Percentiles rank a stretch among this genome's conserved stretches.
These are phyloP conservation scores for Graphium sp. DNA, from an alignment of 2,329 filamentous ascomycete species.

Conservation along the genomic window DNA sequence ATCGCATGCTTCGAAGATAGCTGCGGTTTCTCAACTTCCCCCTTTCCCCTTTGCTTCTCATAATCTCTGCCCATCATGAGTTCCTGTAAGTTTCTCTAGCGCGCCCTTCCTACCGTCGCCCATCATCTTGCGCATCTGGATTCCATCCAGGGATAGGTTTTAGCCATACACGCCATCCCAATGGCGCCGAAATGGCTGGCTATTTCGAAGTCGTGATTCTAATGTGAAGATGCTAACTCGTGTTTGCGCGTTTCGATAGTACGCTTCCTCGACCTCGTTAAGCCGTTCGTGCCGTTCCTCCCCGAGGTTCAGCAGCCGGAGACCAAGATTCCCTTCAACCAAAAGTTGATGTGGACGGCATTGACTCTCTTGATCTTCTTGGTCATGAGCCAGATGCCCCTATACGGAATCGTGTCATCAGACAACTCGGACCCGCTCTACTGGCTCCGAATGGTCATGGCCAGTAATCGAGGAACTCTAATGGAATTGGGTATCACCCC, in stretches of 20 bases:
- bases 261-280: constrained; percentile 98
- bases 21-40: constrained; percentile 9
- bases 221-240: constrained; percentile 1
- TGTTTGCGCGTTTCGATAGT: constrained; percentile 36
- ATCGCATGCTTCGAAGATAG: constrained; percentile 16
- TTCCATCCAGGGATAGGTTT: no score
- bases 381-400: constrained; percentile 99
- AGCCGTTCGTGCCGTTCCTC: constrained; percentile 98
- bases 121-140: no score
- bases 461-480: constrained; percentile 90
- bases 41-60: constrained; percentile 16
- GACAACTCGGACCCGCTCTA: constrained; percentile 97
- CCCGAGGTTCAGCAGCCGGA: constrained; percentile 97
- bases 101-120: not conserved
- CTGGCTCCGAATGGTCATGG: constrained; percentile 99
- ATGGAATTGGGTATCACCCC: constrained; percentile 97
- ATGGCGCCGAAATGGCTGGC: not conserved
- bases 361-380: constrained; percentile 95
- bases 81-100: constrained; percentile 27
- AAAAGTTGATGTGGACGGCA: constrained; percentile 91
- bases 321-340: constrained; percentile 98
- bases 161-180: not conserved
- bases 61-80: constrained; percentile 27
- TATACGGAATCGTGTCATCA: constrained; percentile 98
- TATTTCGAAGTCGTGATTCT: not conserved